Base-by-base conservation (phyloP, 1,284 basidiomycete species). In the Cryptococcus sp. region DNA sequence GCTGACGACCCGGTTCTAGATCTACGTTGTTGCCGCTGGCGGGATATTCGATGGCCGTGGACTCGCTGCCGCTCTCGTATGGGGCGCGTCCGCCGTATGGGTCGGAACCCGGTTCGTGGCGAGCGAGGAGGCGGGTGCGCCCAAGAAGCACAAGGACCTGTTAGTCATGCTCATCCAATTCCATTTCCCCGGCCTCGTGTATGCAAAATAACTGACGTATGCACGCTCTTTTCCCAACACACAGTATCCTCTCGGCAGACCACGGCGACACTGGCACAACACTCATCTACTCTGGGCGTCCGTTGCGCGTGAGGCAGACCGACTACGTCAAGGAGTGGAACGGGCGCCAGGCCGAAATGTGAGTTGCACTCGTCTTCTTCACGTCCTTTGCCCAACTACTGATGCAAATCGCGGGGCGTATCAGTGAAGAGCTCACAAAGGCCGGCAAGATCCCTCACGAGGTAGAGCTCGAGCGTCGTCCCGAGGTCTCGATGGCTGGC, bases 91-190 rank as follows among this genome's bases (percentile, higher is more conserved):
- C 66, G 90, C 84, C 79, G 79, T 92, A 75, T 92, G 91, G 90
- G 88, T 92, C 53, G 91, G 91, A 39, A 91, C 89, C 2, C 84
- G 92, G 42, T 96, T 96, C 70, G 89, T 96, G 24, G 92, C 91
- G 16, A 81, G 83, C 20, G 81, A 77, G 18, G 90, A 94, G 75
- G 89, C 91, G 36, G 82, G 81, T 37, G 91, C 91, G 4, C 86
- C 89, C 2, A 86, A 87, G 72, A 81, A 81, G 59, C 91, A 94
- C 79, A 93, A 94, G 78, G 85, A 92, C 15, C 83, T 64, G 69
- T 77, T n/a, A n/a, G n/a, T n/a, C n/a, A n/a, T n/a, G n/a, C n/a
- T n/a, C n/a, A n/a, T n/a, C n/a, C n/a, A n/a, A n/a, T n/a, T n/a
- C n/a, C n/a, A n/a, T n/a, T n/a, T n/a, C n/a, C n/a, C n/a, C n/a